A percentile compares a stretch with the other conserved stretches of the same genome.
Conservation (phyloP, 768 basidiomycete species). For the Phallus indusiatus region DNA sequence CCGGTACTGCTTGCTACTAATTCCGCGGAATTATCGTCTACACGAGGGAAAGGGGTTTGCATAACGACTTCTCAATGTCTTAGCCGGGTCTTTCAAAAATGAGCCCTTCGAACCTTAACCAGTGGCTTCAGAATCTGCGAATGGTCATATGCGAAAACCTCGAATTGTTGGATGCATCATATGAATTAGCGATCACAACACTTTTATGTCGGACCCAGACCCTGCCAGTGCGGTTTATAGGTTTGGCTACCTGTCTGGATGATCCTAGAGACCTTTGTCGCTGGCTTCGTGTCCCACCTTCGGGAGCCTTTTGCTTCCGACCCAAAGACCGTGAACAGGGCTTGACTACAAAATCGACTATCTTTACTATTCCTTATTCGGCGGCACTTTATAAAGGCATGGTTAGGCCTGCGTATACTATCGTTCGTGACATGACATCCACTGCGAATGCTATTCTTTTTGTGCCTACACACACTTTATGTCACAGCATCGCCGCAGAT, state of each 20-base stretch:
- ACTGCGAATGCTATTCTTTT: conserved; percentile 65
- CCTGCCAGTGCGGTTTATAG: conserved; percentile 61
- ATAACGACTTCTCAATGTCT: conserved; percentile 53
- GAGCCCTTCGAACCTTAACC: conserved; percentile 13
- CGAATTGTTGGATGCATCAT: conserved; percentile 68
- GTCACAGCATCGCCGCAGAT: conserved; percentile 63
- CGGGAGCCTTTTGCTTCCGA: conserved; percentile 66
- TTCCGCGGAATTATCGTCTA: conserved; percentile 21
- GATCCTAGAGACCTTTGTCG: conserved; percentile 73
- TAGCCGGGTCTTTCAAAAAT: conserved; percentile 20
- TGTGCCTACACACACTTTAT: conserved; percentile 78
- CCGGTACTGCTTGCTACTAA: conserved; percentile 19
- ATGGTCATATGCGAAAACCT: conserved; percentile 79
- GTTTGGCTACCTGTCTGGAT: conserved; percentile 66
- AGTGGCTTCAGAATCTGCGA: conserved; percentile 32
- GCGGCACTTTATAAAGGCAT: conserved; percentile 83
- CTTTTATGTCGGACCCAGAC: conserved; percentile 56
- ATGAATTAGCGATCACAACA: conserved; percentile 76
- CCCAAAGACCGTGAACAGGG: conserved; percentile 79
- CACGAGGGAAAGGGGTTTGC: conserved; percentile 35
- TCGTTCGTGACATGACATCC: conserved; percentile 41
- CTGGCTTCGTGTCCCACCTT: conserved; percentile 69
- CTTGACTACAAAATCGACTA: conserved; percentile 53
- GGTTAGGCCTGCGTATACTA: conserved; percentile 79
- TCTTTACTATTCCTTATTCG: conserved; percentile 83